Evolutionary conservation across 805 yeast species (phyloP).

Genomic region (Yamadazyma sp.): DNA sequence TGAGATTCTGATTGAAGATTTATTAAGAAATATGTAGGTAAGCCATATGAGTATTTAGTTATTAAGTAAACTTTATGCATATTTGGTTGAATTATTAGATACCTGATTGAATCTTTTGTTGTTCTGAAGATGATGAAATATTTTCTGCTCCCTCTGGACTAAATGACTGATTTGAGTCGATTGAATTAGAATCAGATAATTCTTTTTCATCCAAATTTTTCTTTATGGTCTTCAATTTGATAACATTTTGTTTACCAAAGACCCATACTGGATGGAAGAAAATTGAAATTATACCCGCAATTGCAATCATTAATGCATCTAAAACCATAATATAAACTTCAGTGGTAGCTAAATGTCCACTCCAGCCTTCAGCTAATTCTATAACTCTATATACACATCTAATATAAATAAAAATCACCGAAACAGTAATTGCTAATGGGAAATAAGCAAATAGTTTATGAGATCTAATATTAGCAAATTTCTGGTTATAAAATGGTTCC

Average conservation of each 20-base stretch:
- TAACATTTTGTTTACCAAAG: conserved; percentile 26
- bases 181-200: too few species aligned
- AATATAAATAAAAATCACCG: conserved; percentile 32
- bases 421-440: conserved; percentile 32
- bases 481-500: conserved; percentile 29
- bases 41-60: too few species aligned
- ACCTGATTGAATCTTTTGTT: too few species aligned
- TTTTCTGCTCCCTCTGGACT: too few species aligned
- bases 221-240: conserved; percentile 26
- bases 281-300: conserved; percentile 32
- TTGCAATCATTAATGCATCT: conserved; percentile 37
- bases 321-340: conserved; percentile 37
- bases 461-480: conserved; percentile 21
- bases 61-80: too few species aligned
- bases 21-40: too few species aligned
- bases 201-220: conserved; percentile 20
- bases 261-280: conserved; percentile 40
- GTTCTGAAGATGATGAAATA: too few species aligned
- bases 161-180: too few species aligned
- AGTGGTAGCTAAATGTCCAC: conserved; percentile 33
- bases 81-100: too few species aligned
- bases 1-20: too few species aligned
- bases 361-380: conserved; percentile 37
- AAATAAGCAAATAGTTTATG: conserved; percentile 26
- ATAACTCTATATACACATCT: conserved; percentile 39